phyloP scores from a whole-genome alignment of 805 yeast species.

The Suhomyces faveliae region DNA sequence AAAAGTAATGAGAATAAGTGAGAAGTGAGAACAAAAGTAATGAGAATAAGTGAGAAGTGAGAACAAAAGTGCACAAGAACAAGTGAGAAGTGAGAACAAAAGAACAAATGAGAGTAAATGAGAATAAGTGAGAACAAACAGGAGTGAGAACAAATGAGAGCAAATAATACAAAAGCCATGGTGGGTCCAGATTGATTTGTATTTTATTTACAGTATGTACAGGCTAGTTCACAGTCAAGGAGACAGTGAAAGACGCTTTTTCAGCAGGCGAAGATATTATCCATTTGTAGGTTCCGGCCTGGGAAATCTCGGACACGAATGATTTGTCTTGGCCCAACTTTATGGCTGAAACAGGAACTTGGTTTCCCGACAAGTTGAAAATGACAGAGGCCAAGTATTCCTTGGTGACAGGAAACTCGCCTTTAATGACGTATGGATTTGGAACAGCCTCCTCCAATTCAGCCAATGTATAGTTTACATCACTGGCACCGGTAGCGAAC shows the following conservation, averaged over 20 bases:
- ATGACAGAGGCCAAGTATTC: constrained; percentile 21
- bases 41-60: not conserved
- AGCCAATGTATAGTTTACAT: constrained; percentile 23
- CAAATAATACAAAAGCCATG: not conserved
- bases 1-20: too few relatives aligned
- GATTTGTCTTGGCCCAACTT: constrained; percentile 14
- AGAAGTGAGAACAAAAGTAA: too few relatives aligned
- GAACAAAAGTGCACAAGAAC: not conserved
- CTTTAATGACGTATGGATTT: constrained; percentile 16
- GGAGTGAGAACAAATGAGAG: not conserved
- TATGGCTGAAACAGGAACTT: constrained; percentile 26
- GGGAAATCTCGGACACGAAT: constrained; percentile 17
- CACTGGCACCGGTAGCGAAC: constrained; percentile 17
- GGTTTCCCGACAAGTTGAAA: constrained; percentile 32
- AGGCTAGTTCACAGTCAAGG: constrained; percentile 14
- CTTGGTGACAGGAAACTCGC: constrained; percentile 28
- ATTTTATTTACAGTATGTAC: constrained; percentile 7
- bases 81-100: not conserved
- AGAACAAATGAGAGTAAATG: not conserved
- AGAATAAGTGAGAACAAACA: not conserved
- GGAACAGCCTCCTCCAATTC: constrained; percentile 36
- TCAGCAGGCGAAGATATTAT: constrained; percentile 28
- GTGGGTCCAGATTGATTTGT: not conserved
- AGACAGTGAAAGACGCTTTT: constrained; percentile 16
- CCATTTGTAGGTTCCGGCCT: constrained; percentile 29